phyloP scores from a whole-genome alignment of 306 rosid genomes.

The Lagenaria siceraria region DNA sequence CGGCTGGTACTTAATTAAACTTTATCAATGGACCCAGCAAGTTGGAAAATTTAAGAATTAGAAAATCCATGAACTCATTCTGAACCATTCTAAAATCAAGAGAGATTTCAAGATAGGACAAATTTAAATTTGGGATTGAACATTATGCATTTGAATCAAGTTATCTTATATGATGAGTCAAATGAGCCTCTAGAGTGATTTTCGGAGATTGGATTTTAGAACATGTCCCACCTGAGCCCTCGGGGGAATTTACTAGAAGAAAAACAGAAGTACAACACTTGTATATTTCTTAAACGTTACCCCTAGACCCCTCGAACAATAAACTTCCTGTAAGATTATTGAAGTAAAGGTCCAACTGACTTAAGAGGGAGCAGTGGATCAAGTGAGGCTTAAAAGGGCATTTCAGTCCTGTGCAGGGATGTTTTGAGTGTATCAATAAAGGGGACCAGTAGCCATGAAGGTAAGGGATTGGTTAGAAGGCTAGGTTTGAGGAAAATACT shows the following conservation, averaged over 20 bases:
- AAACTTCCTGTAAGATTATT: background rate
- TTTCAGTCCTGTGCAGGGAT: background rate
- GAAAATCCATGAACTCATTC: background rate
- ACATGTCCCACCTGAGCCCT: background rate
- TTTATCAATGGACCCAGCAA: background rate
- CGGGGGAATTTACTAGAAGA: background rate
- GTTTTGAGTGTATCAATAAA: background rate
- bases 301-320: background rate
- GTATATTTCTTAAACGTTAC: background rate
- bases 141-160: background rate
- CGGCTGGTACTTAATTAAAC: background rate
- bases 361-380: background rate
- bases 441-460: background rate
- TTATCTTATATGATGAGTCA: background rate
- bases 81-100: background rate
- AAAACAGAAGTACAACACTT: background rate
- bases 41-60: background rate
- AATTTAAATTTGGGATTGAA: background rate
- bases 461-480: background rate
- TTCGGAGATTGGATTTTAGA: background rate
- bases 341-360: background rate
- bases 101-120: background rate
- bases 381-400: background rate
- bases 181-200: background rate
- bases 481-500: background rate